Percentiles rank a stretch among this genome's conserved stretches.
phyloP scores from a whole-genome alignment of 129 eudicot genomes.

The Arctium lappa region DNA sequence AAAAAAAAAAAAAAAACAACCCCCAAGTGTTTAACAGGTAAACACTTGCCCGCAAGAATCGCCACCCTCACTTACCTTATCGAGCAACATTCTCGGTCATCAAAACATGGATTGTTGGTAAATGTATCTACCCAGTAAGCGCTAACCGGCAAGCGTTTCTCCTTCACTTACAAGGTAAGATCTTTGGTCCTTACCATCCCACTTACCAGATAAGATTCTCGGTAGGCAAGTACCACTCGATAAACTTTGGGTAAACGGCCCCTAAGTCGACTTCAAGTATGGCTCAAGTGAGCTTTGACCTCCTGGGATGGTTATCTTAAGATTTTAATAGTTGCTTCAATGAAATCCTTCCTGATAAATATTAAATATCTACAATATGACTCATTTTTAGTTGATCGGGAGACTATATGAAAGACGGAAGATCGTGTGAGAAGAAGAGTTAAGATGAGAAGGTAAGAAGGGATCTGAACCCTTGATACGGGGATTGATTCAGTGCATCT shows the following conservation, averaged over 20 bases:
- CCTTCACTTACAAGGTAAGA: not conserved
- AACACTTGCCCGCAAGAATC: no score
- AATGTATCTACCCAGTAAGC: not conserved
- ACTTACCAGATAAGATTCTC: no score
- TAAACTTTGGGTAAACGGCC: not conserved
- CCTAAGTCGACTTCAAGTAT: not conserved
- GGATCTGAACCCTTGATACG: no score
- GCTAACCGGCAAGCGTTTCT: not conserved
- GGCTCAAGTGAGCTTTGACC: not conserved
- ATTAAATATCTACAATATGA: not conserved
- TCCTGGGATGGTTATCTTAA: not conserved
- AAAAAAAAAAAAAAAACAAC: no score
- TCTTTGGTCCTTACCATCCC: not conserved
- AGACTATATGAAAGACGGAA: not conserved
- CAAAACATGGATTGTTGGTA: not conserved
- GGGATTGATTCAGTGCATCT: no score
- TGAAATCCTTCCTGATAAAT: not conserved
- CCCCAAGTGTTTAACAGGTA: no score
- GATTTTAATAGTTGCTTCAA: not conserved
- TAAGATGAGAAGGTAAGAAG: no score
- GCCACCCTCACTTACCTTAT: not conserved
- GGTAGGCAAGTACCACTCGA: not conserved
- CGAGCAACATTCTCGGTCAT: no score
- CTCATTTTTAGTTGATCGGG: not conserved
- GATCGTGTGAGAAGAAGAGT: no score